Conservation (phyloP, 352 stramenopile genomes). For the Pythium guiyangense region DNA sequence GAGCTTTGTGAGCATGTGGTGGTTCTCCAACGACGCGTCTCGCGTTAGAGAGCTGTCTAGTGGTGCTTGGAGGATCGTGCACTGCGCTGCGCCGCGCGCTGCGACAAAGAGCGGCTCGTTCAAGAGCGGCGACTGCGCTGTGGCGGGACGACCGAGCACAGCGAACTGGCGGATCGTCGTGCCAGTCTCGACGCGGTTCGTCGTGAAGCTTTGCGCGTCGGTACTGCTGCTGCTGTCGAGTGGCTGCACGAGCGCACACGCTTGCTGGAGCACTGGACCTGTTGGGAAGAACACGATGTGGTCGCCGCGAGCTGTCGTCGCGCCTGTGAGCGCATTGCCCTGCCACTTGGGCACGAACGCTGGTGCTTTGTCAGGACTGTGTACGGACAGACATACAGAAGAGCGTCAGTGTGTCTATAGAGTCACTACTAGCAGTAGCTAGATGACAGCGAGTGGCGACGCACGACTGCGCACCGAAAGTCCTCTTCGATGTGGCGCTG, state of each 20-base stretch:
- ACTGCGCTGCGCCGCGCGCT: conserved; percentile 40
- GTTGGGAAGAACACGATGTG: conserved; percentile 70
- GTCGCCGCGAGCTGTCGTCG: conserved; percentile 20
- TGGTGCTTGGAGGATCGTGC: conserved; percentile 26
- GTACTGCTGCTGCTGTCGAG: no score
- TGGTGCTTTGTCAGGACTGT: conserved; percentile 20
- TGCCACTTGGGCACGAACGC: conserved; percentile 44
- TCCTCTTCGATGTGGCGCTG: conserved; percentile 24
- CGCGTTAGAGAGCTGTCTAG: neutral
- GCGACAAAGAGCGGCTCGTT: conserved; percentile 27
- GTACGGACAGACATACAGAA: neutral
- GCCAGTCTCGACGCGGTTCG: conserved; percentile 50
- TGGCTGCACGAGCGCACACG: conserved; percentile 38
- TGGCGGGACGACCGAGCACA: conserved; percentile 27
- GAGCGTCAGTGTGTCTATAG: neutral
- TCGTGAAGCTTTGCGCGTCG: conserved; percentile 14
- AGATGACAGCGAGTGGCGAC: neutral
- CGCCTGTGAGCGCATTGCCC: conserved; percentile 56
- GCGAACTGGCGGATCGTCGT: conserved; percentile 53
- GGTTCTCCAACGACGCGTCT: no score
- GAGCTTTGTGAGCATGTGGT: conserved; percentile 24
- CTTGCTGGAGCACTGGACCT: conserved; percentile 61
- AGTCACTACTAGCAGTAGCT: neutral
- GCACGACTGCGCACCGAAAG: conserved; percentile 24
- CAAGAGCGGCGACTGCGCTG: conserved; percentile 24